phyloP scores from a whole-genome alignment of 108 stramenopile genomes.

The Pseudonitzschia multiseries region DNA sequence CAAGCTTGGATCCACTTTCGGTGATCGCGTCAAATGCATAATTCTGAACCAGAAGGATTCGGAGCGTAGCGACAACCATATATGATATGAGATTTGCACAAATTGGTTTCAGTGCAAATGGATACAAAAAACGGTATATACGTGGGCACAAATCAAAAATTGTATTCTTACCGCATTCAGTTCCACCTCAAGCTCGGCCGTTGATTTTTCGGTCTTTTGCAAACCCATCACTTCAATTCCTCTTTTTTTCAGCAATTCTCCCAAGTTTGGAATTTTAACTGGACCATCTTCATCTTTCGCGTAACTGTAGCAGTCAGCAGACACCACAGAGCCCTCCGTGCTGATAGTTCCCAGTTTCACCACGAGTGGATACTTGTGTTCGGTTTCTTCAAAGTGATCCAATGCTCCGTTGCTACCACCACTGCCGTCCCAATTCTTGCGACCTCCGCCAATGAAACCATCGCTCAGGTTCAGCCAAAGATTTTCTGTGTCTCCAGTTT shows the following conservation, averaged over 20 bases:
- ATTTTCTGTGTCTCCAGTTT: slow-evolving; percentile 82
- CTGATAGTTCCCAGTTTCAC: slow-evolving; percentile 99
- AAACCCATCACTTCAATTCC: slow-evolving; percentile 83
- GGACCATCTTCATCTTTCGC: slow-evolving; percentile 97
- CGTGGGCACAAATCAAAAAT: background rate
- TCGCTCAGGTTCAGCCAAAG: slow-evolving; percentile 97
- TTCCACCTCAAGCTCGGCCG: slow-evolving; percentile 97
- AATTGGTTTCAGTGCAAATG: background rate
- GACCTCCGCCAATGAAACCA: slow-evolving; percentile 96
- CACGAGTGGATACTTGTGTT: slow-evolving; percentile 88
- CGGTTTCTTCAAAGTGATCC: slow-evolving; percentile 92
- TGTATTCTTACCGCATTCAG: slow-evolving; percentile 75
- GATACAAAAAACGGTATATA: background rate
- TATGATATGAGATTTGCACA: background rate
- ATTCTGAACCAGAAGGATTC: slow-evolving; percentile 17
- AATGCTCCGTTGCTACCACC: slow-evolving; percentile 96
- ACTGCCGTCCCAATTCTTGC: slow-evolving; percentile 97
- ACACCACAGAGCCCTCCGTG: slow-evolving; percentile 61
- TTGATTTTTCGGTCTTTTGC: slow-evolving; percentile 97
- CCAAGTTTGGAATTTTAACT: slow-evolving; percentile 94
- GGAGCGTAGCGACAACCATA: background rate
- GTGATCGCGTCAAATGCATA: slow-evolving; percentile 94
- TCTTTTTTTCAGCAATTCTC: slow-evolving; percentile 86
- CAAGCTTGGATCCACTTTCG: slow-evolving; percentile 85
- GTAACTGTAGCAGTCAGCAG: slow-evolving; percentile 97